phyloP scores from a whole-genome alignment of 2,329 filamentous ascomycete species.

The Xylariales sp. region DNA sequence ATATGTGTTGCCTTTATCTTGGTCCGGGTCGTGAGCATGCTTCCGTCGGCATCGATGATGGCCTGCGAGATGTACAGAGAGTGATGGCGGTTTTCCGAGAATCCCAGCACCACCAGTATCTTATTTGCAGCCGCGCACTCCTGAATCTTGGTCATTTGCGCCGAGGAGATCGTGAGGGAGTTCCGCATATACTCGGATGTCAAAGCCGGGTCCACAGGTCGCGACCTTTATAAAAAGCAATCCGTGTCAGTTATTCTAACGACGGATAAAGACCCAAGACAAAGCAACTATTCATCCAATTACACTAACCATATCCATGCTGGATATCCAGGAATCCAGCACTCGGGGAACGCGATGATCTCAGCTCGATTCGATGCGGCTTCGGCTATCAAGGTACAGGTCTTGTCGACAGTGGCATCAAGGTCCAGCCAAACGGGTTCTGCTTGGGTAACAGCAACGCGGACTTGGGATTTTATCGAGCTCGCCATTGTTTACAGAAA shows the following conservation, averaged over 20 bases:
- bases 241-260: background rate
- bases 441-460: constrained; percentile 45
- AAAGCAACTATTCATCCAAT: too few species aligned
- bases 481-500: background rate
- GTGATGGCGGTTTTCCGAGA: constrained; percentile 30
- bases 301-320: constrained; percentile 32
- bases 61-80: constrained; percentile 41
- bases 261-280: too few species aligned
- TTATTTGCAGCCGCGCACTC: constrained; percentile 24
- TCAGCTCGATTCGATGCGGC: constrained; percentile 40
- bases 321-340: constrained; percentile 42
- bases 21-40: constrained; percentile 32
- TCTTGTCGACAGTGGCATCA: constrained; percentile 39
- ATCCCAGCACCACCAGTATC: constrained; percentile 37
- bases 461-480: constrained; percentile 11
- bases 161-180: constrained; percentile 21
- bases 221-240: constrained; percentile 3
- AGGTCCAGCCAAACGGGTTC: constrained; percentile 53
- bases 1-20: constrained; percentile 51
- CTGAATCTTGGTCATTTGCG: constrained; percentile 31
- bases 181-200: constrained; percentile 26
- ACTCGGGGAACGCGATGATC: constrained; percentile 41
- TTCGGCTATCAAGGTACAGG: constrained; percentile 41
- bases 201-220: constrained; percentile 22
- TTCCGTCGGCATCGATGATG: constrained; percentile 35